phyloP scores from a whole-genome alignment of 148 eudicot species.

The Pharnaceum exiguum region DNA sequence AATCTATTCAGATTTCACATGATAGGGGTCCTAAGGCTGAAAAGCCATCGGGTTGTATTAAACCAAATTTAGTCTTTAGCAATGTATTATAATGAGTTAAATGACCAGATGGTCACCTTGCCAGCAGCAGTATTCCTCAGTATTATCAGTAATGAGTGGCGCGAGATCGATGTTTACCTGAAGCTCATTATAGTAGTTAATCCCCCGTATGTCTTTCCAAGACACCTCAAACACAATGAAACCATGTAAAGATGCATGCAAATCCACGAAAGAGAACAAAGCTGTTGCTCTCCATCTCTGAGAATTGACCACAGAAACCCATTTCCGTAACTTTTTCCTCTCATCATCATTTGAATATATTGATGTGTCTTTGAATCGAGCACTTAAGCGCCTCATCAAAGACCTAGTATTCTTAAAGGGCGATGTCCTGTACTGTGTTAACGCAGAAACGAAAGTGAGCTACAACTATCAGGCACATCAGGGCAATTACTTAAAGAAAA shows the following conservation, averaged over 20 bases:
- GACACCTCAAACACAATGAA: conserved; percentile 86
- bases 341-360: conserved; percentile 28
- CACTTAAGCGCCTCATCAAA: conserved; percentile 37
- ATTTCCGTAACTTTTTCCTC: conserved; percentile 31
- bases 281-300: conserved; percentile 49
- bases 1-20: no score
- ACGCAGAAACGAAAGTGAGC: conserved; percentile 13
- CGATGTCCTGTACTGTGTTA: conserved; percentile 76
- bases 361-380: conserved; percentile 27
- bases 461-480: no score
- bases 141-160: neutral
- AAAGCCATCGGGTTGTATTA: no score
- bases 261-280: conserved; percentile 58
- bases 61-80: no score
- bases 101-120: neutral
- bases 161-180: conserved; percentile 42
- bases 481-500: neutral
- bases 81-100: no score
- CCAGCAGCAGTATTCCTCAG: neutral
- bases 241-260: conserved; percentile 80
- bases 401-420: conserved; percentile 80
- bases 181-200: conserved; percentile 88
- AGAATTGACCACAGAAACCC: conserved; percentile 66
- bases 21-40: no score
- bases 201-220: conserved; percentile 83